Conservation (phyloP, 2,329 filamentous ascomycete genomes). For the Botrytis porri region DNA sequence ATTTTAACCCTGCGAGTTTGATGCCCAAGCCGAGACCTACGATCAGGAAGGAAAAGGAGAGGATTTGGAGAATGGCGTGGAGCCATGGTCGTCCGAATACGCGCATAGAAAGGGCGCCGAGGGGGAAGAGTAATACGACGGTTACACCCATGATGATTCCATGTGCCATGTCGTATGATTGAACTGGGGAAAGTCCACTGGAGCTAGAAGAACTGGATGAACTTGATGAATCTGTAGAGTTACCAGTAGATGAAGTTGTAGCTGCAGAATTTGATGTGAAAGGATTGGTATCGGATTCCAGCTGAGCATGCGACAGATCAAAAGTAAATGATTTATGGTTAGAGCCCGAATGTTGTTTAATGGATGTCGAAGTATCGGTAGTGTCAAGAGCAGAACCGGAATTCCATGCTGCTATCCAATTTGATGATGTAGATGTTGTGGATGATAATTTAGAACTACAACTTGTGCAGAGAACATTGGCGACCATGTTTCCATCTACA, state of each 20-base stretch:
- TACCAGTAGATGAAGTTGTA: slow-evolving; percentile 17
- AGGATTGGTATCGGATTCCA: slow-evolving; percentile 30
- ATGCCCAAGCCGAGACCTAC: slow-evolving; percentile 58
- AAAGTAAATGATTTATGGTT: slow-evolving; percentile 26
- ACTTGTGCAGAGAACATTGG: slow-evolving; percentile 52
- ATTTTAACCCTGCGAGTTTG: slow-evolving; percentile 43
- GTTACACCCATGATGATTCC: slow-evolving; percentile 60
- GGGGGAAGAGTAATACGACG: slow-evolving; percentile 57
- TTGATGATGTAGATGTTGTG: slow-evolving; percentile 26
- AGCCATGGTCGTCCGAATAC: slow-evolving; percentile 49
- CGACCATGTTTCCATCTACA: slow-evolving; percentile 50
- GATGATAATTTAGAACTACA: slow-evolving; percentile 17
- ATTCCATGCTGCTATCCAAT: slow-evolving; percentile 36
- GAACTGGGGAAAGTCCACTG: not conserved
- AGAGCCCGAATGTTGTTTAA: slow-evolving; percentile 28
- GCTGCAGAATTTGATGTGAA: slow-evolving; percentile 25
- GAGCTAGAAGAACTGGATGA: not conserved
- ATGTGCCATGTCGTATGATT: slow-evolving; percentile 43
- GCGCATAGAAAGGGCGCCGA: slow-evolving; percentile 60
- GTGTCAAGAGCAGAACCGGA: slow-evolving; percentile 29
- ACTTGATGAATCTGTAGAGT: slow-evolving; percentile 12
- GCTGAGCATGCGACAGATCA: slow-evolving; percentile 31
- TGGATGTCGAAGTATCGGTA: slow-evolving; percentile 21
- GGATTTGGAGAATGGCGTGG: slow-evolving; percentile 55
- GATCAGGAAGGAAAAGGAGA: slow-evolving; percentile 57